Evolutionary conservation across 1,139 yeast genomes (phyloP), one percentile per base, ranked within the genome.

Genomic region (Nakaseomyces kungkrabaensis): DNA sequence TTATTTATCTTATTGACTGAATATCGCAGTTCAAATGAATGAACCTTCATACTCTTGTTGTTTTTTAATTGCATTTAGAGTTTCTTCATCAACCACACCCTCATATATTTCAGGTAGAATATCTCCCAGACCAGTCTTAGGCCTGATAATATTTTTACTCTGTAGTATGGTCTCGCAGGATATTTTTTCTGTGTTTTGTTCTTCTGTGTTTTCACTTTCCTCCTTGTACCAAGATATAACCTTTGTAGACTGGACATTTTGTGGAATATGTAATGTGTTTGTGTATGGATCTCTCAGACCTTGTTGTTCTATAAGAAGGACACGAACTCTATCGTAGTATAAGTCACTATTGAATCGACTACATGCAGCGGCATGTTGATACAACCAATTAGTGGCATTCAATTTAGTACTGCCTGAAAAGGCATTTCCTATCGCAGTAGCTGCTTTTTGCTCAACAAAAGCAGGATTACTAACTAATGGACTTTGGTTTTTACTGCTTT

Each of bases 231-330:
- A 61, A 29, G 62, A 65, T 3, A 75, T 9, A 64, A 50, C 66
- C 61, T 56, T 60, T 0, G 77, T 71, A 0, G 97, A 87, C 67
- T 92, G 97, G 2, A 95, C 83, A 6, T 73, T 70, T n/a, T 61
- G 63, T 0, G 97, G 96, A 44, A 77, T 80, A 61, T 88, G 87
- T 37, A 75, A 73, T 43, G 84, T 73, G 31, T 94, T 95, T 0
- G 96, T 84, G 63, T 88, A 92, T 1, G 86, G 79, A 65, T 92
- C 98, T 61, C 83, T 81, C 29, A 77, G 65, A 1, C 90, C 94
- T 51, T 80, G 78, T 13, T 68, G 54, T 48, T 70, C 70, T 70
- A 73, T 59, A 4, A 77, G 67, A 50, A 65, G 52, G 26, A 61
- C 61, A 37, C 79, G 79, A 24, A 71, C 70, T 54, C 96, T 72